These are phyloP conservation scores for Pleurotus sapidus DNA, from an alignment of 768 basidiomycete genomes.

Conservation along the genomic window DNA sequence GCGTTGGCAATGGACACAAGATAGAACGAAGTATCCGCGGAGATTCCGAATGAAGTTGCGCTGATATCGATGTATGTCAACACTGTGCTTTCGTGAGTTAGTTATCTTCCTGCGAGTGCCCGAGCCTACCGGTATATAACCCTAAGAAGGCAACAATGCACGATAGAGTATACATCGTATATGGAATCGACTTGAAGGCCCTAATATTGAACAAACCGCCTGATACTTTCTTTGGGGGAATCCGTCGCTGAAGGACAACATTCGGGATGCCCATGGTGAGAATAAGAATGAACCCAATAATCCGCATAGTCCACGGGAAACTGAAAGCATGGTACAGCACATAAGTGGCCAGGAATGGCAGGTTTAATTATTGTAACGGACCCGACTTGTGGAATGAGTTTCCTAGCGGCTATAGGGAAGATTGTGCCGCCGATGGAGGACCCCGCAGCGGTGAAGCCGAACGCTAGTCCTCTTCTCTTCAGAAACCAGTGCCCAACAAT, in stretches of 20 bases:
- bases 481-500: conserved; percentile 67
- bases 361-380: conserved; percentile 21
- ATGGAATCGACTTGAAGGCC: conserved; percentile 44
- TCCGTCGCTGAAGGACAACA: conserved; percentile 40
- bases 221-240: conserved; percentile 46
- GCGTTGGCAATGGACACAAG: conserved; percentile 63
- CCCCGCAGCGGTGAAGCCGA: conserved; percentile 53
- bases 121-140: conserved; percentile 49
- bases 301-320: conserved; percentile 70
- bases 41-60: conserved; percentile 42
- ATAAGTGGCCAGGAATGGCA: too few species aligned
- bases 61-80: conserved; percentile 59
- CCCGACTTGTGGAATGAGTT: conserved; percentile 53
- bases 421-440: conserved; percentile 61
- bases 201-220: conserved; percentile 53
- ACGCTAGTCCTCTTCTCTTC: conserved; percentile 47
- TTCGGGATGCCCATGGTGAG: conserved; percentile 47
- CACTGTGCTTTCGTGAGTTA: conserved; percentile 25
- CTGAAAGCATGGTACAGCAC: conserved; percentile 23
- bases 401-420: conserved; percentile 56
- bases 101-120: not conserved
- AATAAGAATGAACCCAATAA: conserved; percentile 57
- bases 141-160: conserved; percentile 53
- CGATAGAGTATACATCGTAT: conserved; percentile 47
- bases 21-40: conserved; percentile 50